phyloP scores from a whole-genome alignment of 2,329 filamentous ascomycete species.

The Elsinoe necatrix region DNA sequence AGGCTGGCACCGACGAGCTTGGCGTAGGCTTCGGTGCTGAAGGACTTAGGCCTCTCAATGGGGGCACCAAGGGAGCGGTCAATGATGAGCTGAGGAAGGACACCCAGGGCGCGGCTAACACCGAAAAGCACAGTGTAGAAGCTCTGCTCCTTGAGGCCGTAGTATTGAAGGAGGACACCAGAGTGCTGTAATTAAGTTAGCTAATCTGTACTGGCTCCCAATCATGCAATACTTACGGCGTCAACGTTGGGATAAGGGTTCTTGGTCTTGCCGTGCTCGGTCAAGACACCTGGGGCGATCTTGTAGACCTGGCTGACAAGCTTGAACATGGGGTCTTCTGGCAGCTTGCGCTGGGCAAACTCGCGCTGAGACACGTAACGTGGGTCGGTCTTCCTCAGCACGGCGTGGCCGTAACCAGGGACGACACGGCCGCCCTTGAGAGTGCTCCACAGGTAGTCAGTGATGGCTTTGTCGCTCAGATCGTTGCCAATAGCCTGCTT shows the following conservation, averaged over 20 bases:
- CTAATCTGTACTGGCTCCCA: background rate
- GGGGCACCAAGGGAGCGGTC: constrained; percentile 94
- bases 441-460: constrained; percentile 96
- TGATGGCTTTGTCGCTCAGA: constrained; percentile 92
- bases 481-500: constrained; percentile 91
- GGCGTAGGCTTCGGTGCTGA: constrained; percentile 93
- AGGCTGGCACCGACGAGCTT: constrained; percentile 86
- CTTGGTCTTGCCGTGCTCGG: constrained; percentile 99
- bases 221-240: constrained; percentile 44
- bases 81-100: constrained; percentile 98
- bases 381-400: constrained; percentile 98
- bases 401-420: constrained; percentile 95
- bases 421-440: constrained; percentile 94
- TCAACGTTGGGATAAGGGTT: constrained; percentile 99
- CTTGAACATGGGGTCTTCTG: constrained; percentile 99
- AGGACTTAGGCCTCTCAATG: constrained; percentile 98
- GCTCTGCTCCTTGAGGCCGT: constrained; percentile 96
- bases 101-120: constrained; percentile 95
- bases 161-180: constrained; percentile 98
- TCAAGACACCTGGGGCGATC: constrained; percentile 95
- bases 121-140: constrained; percentile 99
- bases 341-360: constrained; percentile 88
- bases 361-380: constrained; percentile 97
- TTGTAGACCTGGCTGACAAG: constrained; percentile 99
- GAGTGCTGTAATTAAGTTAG: constrained; percentile 54